Evolutionary conservation across 1,139 yeast genomes (phyloP), one percentile per base, ranked within the genome.

Genomic region (Zygosaccharomyces sapae): DNA sequence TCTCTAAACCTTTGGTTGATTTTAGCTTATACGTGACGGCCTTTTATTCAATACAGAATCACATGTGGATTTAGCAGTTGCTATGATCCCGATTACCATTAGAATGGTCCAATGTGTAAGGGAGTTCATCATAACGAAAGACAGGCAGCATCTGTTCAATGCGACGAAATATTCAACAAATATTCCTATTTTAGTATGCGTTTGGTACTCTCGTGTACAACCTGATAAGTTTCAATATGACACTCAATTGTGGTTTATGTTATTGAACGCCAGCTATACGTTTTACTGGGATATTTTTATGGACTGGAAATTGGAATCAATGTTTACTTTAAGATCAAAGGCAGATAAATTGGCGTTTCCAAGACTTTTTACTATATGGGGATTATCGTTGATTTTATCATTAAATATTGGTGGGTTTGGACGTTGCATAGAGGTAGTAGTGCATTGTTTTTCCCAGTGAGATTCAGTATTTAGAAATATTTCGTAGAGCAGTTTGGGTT

Each of bases 401-500:
- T 88, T 24, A 72, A 97, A 53, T 89, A 79, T 62, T 65, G 88
- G 24, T 92, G 97, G 96, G 59, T 85, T 2, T 70, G 82, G 58
- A 30, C 47, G n/a, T n/a, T 53, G 30, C 58, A 74, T 71, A 30
- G 72, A 68, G 55, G 74, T 7, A 41, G 45, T 37, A 50, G 50
- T 29, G 45, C 40, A 36, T 55, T 62, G 4, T 70, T 80, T 20
- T 79, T 73, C 55, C 77, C 81, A 67, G 72, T 31, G 86, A 80
- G 54, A 67, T 87, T 44, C 95, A 90, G 59, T 58, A 79, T 7
- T 67, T 89, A 45, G 98, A 92, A 63, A 73, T 92, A 8, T 57
- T 81, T 7, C 75, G 98, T 67, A 75, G 98, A 57, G 87, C 92
- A 80, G 68, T 88, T 49, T 92, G 98, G 98, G 79, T 90, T 44